Evolutionary conservation across 495 filamentous ascomycete genomes (phyloP), one percentile per base, ranked within the genome.

Genomic region (Aspergillus sclerotioniger): DNA sequence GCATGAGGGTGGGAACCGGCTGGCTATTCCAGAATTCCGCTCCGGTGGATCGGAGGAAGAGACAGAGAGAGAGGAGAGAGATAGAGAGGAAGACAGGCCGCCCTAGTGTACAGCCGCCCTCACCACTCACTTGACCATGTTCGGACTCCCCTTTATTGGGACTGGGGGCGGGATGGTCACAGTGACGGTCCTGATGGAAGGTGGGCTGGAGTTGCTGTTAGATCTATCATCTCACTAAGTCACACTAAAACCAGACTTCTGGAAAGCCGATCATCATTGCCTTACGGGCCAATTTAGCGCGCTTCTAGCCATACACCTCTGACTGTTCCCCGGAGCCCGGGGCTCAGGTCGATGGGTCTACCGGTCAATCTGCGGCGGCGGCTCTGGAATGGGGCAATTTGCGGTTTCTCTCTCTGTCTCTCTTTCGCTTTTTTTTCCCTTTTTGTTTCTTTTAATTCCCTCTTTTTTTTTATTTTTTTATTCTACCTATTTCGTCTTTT

Each of bases 211-310:
- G 47, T 39, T 60, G 63, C 56, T 61, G 62, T 69, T 66, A 75
- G 74, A 77, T 77, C 74, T 75, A 77, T 77, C 72, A 74, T 73
- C 73, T 74, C 65, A 71, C 68, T 70, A 71, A 69, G 56, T 65
- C 63, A 47, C 70, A 71, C 74, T 72, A 72, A 50, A 71, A 71
- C 71, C 74, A 77, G 60, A 67, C 56, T 58, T 70, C 65, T 70
- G 71, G 71, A 69, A 68, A 71, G 63, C 61, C 58, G 70, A 75
- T 74, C 69, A 68, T 67, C 65, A 64, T 66, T 67, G 53, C 70
- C 67, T 71, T 70, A 73, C 63, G 63, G 64, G 65, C 63, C 59
- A 63, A 54, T 58, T 72, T 76, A 74, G 73, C 70, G 66, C 65
- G 61, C 56, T 64, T 66, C 60, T 62, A 67, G 51, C 48, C 61